Percentiles rank a stretch among this genome's conserved stretches.
Conservation (phyloP, 2,329 filamentous ascomycete genomes). For the Leptographium lundbergii region DNA sequence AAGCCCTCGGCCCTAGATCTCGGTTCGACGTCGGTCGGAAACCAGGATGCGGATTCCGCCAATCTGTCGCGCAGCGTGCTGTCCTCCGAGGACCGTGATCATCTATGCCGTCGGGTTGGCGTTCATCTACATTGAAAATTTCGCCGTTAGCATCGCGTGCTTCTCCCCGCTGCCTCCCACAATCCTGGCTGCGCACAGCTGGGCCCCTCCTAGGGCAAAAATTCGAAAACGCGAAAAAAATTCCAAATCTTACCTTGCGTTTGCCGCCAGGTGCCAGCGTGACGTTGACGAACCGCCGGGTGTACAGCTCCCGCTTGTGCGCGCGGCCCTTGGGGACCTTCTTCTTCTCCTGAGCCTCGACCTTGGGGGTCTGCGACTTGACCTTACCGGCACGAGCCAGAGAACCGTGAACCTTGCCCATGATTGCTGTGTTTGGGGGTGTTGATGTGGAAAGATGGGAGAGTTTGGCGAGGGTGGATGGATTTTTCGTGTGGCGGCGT, state of each 20-base stretch:
- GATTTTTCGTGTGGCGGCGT: neutral
- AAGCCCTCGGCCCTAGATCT: neutral
- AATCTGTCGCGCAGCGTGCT: neutral
- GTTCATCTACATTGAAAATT: slow-evolving; percentile 10
- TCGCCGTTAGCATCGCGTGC: neutral
- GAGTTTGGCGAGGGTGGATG: neutral
- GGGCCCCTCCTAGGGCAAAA: neutral
- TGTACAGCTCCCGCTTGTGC: slow-evolving; percentile 94
- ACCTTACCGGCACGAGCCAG: slow-evolving; percentile 57
- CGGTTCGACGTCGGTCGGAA: neutral
- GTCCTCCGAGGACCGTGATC: neutral
- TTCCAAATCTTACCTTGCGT: slow-evolving; percentile 66
- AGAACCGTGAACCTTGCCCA: slow-evolving; percentile 14
- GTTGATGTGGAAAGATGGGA: neutral
- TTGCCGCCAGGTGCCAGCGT: slow-evolving; percentile 84
- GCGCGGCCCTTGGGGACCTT: slow-evolving; percentile 96
- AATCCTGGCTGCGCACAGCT: neutral
- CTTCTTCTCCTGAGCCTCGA: slow-evolving; percentile 87
- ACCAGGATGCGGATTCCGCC: neutral
- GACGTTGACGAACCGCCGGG: slow-evolving; percentile 95
- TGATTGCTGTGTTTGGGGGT: slow-evolving; percentile 2
- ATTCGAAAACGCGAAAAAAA: too few relatives aligned
- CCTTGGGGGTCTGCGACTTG: slow-evolving; percentile 92
- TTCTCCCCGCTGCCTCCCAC: neutral
- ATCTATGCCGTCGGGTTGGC: slow-evolving; percentile 10